phyloP scores from a whole-genome alignment of 2,329 filamentous ascomycete genomes.

The Alternaria consortialis region DNA sequence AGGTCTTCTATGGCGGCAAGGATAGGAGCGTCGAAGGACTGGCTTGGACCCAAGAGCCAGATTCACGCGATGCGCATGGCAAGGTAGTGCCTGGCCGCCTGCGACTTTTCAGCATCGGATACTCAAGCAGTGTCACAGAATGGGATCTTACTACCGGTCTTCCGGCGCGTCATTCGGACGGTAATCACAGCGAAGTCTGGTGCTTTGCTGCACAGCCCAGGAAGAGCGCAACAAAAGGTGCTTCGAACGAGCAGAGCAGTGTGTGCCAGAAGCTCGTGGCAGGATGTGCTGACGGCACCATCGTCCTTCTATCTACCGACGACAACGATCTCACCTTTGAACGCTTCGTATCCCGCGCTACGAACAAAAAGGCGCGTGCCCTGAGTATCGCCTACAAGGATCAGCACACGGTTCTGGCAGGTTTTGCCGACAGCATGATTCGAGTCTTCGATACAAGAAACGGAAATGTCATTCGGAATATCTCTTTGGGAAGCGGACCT shows the following conservation, averaged over 20 bases:
- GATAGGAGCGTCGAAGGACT: conserved; percentile 90
- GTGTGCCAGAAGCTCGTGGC: conserved; percentile 73
- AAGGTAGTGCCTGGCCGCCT: conserved; percentile 73
- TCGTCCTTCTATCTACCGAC: conserved; percentile 86
- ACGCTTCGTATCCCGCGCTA: conserved; percentile 76
- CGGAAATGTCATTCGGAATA: conserved; percentile 77
- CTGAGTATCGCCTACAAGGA: conserved; percentile 92
- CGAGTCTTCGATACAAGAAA: conserved; percentile 87
- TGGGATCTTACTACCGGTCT: conserved; percentile 87
- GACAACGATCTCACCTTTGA: conserved; percentile 85
- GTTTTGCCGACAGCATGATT: conserved; percentile 96
- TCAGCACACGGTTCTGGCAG: conserved; percentile 81
- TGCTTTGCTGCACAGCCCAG: conserved; percentile 88
- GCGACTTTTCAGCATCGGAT: conserved; percentile 94
- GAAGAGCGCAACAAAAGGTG: conserved; percentile 40
- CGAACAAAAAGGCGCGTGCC: conserved; percentile 85
- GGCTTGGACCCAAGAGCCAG: conserved; percentile 87
- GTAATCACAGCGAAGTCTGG: conserved; percentile 97
- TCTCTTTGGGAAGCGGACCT: conserved; percentile 84
- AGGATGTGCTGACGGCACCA: conserved; percentile 89
- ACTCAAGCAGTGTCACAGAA: conserved; percentile 90
- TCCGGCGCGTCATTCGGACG: conserved; percentile 82
- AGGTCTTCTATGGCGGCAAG: conserved; percentile 81
- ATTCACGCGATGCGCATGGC: conserved; percentile 69
- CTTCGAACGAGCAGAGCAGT: conserved; percentile 30